Evolutionary conservation across 495 filamentous ascomycete species (phyloP).

Genomic region (Tuber calosporum): DNA sequence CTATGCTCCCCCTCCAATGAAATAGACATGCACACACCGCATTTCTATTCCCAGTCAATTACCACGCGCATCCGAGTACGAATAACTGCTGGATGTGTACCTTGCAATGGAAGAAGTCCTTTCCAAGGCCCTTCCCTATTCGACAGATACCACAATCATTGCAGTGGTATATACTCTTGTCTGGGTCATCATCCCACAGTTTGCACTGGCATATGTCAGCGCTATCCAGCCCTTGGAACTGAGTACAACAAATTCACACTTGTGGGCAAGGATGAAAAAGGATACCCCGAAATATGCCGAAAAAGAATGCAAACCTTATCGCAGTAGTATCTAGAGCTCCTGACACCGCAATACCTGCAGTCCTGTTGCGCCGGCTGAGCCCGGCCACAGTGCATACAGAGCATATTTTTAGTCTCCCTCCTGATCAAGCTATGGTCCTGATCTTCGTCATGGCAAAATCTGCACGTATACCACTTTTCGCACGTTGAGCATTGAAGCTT

Average conservation of each 20-base stretch:
- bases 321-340: slow-evolving; percentile 88
- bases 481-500: slow-evolving; percentile 89
- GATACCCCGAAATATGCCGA: slow-evolving; percentile 75
- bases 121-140: slow-evolving; percentile 82
- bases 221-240: slow-evolving; percentile 71
- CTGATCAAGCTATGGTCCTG: slow-evolving; percentile 79
- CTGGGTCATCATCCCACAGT: slow-evolving; percentile 88
- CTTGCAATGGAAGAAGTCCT: slow-evolving; percentile 97
- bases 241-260: slow-evolving; percentile 73
- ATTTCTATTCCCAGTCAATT: slow-evolving; percentile 55
- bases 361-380: slow-evolving; percentile 74
- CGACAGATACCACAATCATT: slow-evolving; percentile 93
- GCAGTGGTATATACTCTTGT: slow-evolving; percentile 94
- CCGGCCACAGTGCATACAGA: slow-evolving; percentile 91
- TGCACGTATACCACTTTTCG: slow-evolving; percentile 87
- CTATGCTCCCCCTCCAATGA: slow-evolving; percentile 71
- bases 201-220: slow-evolving; percentile 58
- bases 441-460: slow-evolving; percentile 83
- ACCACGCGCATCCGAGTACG: slow-evolving; percentile 9
- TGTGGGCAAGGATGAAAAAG: slow-evolving; percentile 86
- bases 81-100: slow-evolving; percentile 46
- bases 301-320: slow-evolving; percentile 70
- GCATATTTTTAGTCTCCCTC: slow-evolving; percentile 83
- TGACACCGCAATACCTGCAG: slow-evolving; percentile 67
- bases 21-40: slow-evolving; percentile 84